Evolutionary conservation across 2,329 filamentous ascomycete species (phyloP).

Genomic region (Aspergillus oerlinghausenensis): DNA sequence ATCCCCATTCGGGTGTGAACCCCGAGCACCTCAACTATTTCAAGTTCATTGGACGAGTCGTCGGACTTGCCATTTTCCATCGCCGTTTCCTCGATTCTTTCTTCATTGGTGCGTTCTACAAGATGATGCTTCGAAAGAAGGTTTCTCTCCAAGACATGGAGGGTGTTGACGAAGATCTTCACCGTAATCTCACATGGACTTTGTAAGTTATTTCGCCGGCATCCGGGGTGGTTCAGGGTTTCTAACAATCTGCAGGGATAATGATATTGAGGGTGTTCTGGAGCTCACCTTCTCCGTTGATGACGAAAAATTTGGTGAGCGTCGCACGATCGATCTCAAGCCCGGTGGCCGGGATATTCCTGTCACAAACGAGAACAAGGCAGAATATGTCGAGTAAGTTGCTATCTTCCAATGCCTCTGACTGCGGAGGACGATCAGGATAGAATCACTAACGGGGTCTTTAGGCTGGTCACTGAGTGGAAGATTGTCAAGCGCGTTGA

Average conservation of each 20-base stretch:
- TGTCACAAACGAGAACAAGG: conserved; percentile 98
- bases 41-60: conserved; percentile 97
- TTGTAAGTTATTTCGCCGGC: conserved; percentile 48
- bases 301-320: conserved; percentile 93
- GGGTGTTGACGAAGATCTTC: conserved; percentile 96
- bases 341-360: conserved; percentile 86
- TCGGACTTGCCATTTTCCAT: conserved; percentile 96
- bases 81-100: conserved; percentile 95
- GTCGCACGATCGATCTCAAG: conserved; percentile 89
- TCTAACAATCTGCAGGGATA: conserved; percentile 56
- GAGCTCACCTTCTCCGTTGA: conserved; percentile 97
- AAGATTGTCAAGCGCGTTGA: conserved; percentile 97
- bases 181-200: conserved; percentile 94
- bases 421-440: background rate
- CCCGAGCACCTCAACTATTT: conserved; percentile 99
- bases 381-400: conserved; percentile 87
- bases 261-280: conserved; percentile 90
- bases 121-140: conserved; percentile 96
- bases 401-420: background rate
- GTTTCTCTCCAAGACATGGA: conserved; percentile 95
- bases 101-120: conserved; percentile 98
- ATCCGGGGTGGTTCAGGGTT: background rate
- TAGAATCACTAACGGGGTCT: conserved; percentile 2
- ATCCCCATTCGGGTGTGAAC: conserved; percentile 98
- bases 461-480: conserved; percentile 91